phyloP scores from a whole-genome alignment of 2,329 filamentous ascomycete species.

The Rasamsonia emersonii region DNA sequence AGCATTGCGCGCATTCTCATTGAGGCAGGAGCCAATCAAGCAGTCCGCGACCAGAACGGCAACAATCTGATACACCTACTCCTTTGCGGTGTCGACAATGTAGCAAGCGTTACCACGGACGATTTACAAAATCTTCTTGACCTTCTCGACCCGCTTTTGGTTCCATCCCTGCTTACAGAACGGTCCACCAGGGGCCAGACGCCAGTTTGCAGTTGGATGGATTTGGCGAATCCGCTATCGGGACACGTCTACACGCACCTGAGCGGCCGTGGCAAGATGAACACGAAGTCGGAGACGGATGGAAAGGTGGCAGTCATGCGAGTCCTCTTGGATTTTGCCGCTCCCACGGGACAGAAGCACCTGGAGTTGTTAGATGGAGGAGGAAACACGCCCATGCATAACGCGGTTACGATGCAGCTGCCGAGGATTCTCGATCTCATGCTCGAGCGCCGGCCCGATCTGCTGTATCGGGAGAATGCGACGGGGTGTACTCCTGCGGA shows the following conservation, averaged over 20 bases:
- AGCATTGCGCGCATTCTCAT: constrained; percentile 50
- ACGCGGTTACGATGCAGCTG: constrained; percentile 36
- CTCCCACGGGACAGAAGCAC: constrained; percentile 39
- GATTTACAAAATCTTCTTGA: constrained; percentile 52
- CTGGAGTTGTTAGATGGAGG: constrained; percentile 37
- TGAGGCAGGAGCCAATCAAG: constrained; percentile 60
- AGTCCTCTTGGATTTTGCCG: constrained; percentile 47
- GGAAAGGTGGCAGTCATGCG: constrained; percentile 37
- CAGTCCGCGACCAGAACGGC: constrained; percentile 49
- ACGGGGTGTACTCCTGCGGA: constrained; percentile 67
- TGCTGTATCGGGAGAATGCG: constrained; percentile 65
- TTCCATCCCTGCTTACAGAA: constrained; percentile 23
- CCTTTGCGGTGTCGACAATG: constrained; percentile 19
- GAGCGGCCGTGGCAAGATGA: neutral
- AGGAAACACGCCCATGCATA: constrained; percentile 38
- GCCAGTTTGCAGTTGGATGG: constrained; percentile 53
- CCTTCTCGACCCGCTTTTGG: constrained; percentile 46
- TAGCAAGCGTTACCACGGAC: constrained; percentile 24
- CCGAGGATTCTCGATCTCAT: constrained; percentile 46
- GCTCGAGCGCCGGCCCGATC: constrained; percentile 47
- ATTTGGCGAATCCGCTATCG: constrained; percentile 8
- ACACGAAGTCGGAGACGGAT: constrained; percentile 11
- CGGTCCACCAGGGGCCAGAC: constrained; percentile 22
- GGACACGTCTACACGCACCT: neutral
- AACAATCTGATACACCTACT: constrained; percentile 63